phyloP scores from a whole-genome alignment of 2,329 filamentous ascomycete genomes.

The Microthyrium microscopicum region DNA sequence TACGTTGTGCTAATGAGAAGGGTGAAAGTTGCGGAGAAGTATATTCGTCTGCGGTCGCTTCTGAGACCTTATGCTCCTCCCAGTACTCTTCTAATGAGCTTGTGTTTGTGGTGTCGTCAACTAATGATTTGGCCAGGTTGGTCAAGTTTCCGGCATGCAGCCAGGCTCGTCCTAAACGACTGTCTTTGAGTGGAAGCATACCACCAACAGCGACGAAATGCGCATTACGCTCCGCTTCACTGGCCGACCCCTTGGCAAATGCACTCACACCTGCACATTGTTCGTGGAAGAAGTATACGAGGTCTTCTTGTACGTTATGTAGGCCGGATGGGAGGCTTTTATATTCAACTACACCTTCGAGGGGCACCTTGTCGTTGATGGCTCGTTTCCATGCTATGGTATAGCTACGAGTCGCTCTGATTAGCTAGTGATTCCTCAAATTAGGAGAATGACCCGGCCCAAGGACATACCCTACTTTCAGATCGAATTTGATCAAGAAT shows the following conservation, averaged over 20 bases:
- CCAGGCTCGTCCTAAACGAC: constrained; percentile 77
- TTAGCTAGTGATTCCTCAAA: constrained; percentile 3
- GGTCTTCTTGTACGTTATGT: constrained; percentile 73
- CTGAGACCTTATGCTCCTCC: constrained; percentile 30
- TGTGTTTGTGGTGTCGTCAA: constrained; percentile 46
- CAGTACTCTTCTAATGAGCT: constrained; percentile 64
- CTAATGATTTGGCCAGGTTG: constrained; percentile 37
- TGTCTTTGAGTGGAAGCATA: constrained; percentile 70
- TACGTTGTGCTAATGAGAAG: constrained; percentile 12
- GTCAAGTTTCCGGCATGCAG: constrained; percentile 68
- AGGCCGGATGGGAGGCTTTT: constrained; percentile 89
- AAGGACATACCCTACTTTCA: constrained; percentile 59
- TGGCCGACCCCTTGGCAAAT: constrained; percentile 70
- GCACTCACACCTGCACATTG: constrained; percentile 77
- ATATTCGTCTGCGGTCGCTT: constrained; percentile 3
- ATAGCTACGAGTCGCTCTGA: constrained; percentile 30
- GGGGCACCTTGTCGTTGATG: constrained; percentile 33
- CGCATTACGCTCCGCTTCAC: constrained; percentile 67
- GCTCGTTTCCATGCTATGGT: constrained; percentile 80
- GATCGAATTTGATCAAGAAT: constrained; percentile 82
- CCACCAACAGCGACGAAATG: constrained; percentile 86
- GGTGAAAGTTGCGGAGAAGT: constrained; percentile 4
- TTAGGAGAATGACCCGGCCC: constrained; percentile 5
- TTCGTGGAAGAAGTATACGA: constrained; percentile 82
- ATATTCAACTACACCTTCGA: constrained; percentile 85